A percentile compares a stretch with the other conserved stretches of the same genome.
phyloP scores from a whole-genome alignment of 768 basidiomycete species.

The Clitopilus passeckerianus region DNA sequence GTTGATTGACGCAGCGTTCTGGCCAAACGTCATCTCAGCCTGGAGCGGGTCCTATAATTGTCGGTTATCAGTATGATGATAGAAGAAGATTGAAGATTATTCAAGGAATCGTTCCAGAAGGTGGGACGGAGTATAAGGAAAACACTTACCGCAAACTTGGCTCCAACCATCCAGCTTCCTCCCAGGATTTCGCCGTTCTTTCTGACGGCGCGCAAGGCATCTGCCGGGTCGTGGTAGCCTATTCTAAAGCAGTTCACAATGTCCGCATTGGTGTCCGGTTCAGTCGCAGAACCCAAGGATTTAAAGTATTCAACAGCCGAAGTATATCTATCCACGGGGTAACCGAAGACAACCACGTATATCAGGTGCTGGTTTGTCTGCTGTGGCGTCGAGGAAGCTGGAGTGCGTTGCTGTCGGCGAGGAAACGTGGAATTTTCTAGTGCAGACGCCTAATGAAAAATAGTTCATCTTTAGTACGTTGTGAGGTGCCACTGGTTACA shows the following conservation, averaged over 20 bases:
- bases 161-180: conserved; percentile 80
- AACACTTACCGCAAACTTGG: conserved; percentile 75
- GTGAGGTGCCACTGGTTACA: conserved; percentile 2
- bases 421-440: conserved; percentile 35
- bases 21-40: conserved; percentile 49
- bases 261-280: conserved; percentile 61
- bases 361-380: conserved; percentile 16
- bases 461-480: not conserved
- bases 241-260: conserved; percentile 80
- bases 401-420: conserved; percentile 25
- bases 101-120: not conserved
- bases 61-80: not conserved
- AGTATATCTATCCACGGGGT: conserved; percentile 74
- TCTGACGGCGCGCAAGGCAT: conserved; percentile 74
- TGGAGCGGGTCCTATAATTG: conserved; percentile 53
- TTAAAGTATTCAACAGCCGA: conserved; percentile 71
- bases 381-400: conserved; percentile 15
- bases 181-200: conserved; percentile 79
- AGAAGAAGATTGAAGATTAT: not conserved
- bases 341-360: conserved; percentile 84
- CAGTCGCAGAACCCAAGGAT: conserved; percentile 66
- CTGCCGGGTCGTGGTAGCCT: conserved; percentile 64
- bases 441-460: conserved; percentile 26
- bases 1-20: conserved; percentile 22
- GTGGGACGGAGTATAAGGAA: not conserved